Evolutionary conservation across 202 grass and related monocot species (phyloP).

Genomic region (Bolboschoenoplectus hybrid): DNA sequence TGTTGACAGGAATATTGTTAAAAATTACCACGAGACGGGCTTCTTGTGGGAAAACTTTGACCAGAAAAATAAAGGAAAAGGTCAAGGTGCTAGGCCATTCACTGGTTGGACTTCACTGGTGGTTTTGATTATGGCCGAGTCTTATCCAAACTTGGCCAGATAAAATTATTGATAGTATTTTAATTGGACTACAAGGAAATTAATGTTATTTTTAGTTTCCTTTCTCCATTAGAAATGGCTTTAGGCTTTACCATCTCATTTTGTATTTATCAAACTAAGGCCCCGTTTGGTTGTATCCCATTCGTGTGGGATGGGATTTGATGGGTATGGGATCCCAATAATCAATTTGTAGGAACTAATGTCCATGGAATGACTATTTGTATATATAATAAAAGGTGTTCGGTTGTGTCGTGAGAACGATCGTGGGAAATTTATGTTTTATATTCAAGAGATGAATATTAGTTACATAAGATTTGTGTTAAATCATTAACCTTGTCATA

Average conservation of each 20-base stretch:
- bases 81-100: constrained; percentile 82
- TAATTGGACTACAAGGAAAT: neutral
- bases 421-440: too few species aligned
- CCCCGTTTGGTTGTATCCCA: too few species aligned
- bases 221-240: neutral
- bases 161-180: constrained; percentile 35
- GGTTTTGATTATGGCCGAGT: constrained; percentile 82
- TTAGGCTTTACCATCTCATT: neutral
- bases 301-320: too few species aligned
- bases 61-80: constrained; percentile 82
- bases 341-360: too few species aligned
- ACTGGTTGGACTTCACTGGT: constrained; percentile 92
- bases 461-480: too few species aligned
- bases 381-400: too few species aligned
- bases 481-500: too few species aligned
- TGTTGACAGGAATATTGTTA: constrained; percentile 62
- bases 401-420: too few species aligned
- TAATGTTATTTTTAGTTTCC: neutral
- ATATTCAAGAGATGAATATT: too few species aligned
- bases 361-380: too few species aligned
- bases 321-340: too few species aligned
- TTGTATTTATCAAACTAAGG: neutral
- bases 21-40: constrained; percentile 72
- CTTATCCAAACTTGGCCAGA: constrained; percentile 72
- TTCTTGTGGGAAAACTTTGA: constrained; percentile 98